These are phyloP conservation scores for Berkeleyomyces basicola DNA, from an alignment of 2,329 filamentous ascomycete genomes.

Conservation along the genomic window DNA sequence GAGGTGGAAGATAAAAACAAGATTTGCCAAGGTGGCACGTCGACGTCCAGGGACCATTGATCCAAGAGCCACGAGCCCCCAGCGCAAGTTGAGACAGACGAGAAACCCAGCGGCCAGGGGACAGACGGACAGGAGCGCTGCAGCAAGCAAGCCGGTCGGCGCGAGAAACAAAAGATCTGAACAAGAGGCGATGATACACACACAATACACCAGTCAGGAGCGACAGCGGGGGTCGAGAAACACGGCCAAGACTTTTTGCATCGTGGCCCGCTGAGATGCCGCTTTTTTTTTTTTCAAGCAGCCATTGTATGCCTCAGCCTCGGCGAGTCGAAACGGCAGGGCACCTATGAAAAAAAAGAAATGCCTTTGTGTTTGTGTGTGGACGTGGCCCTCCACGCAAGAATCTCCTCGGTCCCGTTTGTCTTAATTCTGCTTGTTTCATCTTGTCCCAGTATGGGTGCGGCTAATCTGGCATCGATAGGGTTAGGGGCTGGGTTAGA, in stretches of 20 bases:
- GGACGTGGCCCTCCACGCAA: too few species aligned
- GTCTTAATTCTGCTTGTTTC: background rate
- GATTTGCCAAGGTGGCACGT: background rate
- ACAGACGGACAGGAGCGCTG: background rate
- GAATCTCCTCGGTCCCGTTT: background rate
- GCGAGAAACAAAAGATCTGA: background rate
- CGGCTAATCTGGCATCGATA: background rate
- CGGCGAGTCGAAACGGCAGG: too few species aligned
- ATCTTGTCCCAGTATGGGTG: background rate
- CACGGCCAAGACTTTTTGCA: background rate
- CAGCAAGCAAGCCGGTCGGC: background rate
- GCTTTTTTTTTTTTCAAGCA: background rate
- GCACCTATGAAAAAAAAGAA: too few species aligned
- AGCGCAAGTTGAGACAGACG: background rate
- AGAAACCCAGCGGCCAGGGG: background rate
- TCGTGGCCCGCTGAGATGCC: background rate
- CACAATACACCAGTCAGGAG: background rate
- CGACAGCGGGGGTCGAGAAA: background rate
- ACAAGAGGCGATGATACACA: background rate
- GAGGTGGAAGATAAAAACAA: slow-evolving; percentile 5
- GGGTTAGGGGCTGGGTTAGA: background rate
- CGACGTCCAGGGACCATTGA: background rate
- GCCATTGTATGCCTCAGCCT: background rate
- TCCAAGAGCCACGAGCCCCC: background rate
- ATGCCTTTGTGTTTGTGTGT: too few species aligned